These are phyloP conservation scores for Melaleuca alternifolia DNA, from an alignment of 345 rosid species.

Conservation along the genomic window DNA sequence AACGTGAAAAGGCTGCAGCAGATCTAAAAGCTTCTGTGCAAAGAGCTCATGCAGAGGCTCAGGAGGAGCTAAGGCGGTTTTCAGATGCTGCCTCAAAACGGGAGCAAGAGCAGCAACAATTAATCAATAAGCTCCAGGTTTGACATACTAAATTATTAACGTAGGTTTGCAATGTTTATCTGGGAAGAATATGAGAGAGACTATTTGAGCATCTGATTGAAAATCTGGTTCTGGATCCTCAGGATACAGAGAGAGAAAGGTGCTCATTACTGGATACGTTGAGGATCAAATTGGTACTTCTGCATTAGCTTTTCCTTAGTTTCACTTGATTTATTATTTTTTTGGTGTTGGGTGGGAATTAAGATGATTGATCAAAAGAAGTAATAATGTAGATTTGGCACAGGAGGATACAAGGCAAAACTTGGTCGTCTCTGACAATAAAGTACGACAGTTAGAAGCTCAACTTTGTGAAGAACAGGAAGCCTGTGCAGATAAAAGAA, in stretches of 20 bases:
- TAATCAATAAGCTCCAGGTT: conserved; percentile 82
- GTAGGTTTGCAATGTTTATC: not conserved
- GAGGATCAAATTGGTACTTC: conserved; percentile 72
- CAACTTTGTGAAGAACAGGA: conserved; percentile 70
- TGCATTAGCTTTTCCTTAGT: not conserved
- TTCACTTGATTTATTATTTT: not conserved
- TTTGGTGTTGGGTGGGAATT: not conserved
- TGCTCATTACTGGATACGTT: conserved; percentile 61
- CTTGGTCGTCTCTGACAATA: conserved; percentile 77
- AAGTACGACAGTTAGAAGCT: conserved; percentile 82
- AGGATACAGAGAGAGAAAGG: conserved; percentile 77
- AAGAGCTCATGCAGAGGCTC: conserved; percentile 67
- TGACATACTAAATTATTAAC: not conserved
- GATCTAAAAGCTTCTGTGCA: conserved; percentile 73
- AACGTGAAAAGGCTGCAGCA: conserved; percentile 57
- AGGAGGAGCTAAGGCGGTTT: conserved; percentile 55
- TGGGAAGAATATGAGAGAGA: not conserved
- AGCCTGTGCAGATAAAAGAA: conserved; percentile 48
- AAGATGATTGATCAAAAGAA: not conserved
- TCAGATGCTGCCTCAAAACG: conserved; percentile 53
- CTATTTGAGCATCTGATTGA: not conserved
- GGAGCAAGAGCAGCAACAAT: conserved; percentile 72
- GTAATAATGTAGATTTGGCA: not conserved
- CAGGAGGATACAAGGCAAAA: conserved; percentile 89
- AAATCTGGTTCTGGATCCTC: conserved; percentile 10